phyloP scores from a whole-genome alignment of 768 basidiomycete genomes.

The Boletus edulis region DNA sequence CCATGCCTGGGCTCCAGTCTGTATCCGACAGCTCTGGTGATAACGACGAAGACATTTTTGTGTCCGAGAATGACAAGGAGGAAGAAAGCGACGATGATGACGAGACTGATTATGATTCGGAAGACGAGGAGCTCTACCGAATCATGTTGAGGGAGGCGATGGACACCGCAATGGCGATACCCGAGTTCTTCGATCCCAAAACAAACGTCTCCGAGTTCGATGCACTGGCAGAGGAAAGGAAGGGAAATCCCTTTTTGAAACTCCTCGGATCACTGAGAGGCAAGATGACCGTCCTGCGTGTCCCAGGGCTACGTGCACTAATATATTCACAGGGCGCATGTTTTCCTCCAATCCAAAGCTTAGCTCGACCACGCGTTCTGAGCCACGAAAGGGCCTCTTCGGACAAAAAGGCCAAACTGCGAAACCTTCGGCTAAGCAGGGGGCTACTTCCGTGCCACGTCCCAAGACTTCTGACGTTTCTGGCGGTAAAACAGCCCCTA shows the following conservation, averaged over 20 bases:
- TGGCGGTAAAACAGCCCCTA: conserved; percentile 6
- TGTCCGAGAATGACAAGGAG: conserved; percentile 32
- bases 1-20: conserved; percentile 68
- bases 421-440: conserved; percentile 11
- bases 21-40: conserved; percentile 60
- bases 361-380: conserved; percentile 35
- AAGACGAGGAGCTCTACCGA: conserved; percentile 65
- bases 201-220: conserved; percentile 44
- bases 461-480: conserved; percentile 8
- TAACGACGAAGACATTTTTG: conserved; percentile 33
- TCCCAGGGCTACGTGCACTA: background rate
- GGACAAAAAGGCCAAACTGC: conserved; percentile 15
- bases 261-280: conserved; percentile 74
- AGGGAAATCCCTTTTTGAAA: conserved; percentile 77
- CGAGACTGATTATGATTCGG: conserved; percentile 57
- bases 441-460: background rate
- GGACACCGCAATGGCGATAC: conserved; percentile 56
- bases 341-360: conserved; percentile 49
- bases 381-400: conserved; percentile 32
- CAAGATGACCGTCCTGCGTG: conserved; percentile 19
- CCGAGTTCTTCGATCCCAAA: conserved; percentile 56
- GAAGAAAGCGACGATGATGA: conserved; percentile 35
- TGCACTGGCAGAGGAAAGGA: conserved; percentile 46
- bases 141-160: conserved; percentile 68
- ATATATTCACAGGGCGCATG: conserved; percentile 55